Conservation (phyloP, 805 yeast species). For the Clavispora fructus region DNA sequence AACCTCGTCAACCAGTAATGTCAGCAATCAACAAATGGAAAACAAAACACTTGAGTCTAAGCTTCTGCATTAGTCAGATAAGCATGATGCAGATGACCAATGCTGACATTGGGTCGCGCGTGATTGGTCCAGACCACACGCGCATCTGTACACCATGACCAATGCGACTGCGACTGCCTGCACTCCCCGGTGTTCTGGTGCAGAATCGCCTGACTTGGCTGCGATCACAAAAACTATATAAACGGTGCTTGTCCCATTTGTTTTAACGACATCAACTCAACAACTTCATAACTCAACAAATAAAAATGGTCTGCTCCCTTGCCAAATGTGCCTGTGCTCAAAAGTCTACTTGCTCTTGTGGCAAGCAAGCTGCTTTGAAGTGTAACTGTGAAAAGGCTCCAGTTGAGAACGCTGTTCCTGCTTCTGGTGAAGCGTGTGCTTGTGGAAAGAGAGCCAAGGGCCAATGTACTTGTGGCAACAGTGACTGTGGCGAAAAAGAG, state of each 20-base stretch:
- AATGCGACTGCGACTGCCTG: not conserved
- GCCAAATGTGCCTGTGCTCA: slow-evolving; percentile 53
- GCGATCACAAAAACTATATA: not conserved
- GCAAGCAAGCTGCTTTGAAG: slow-evolving; percentile 52
- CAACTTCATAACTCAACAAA: not conserved
- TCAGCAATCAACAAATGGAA: too few species aligned
- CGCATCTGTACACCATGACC: slow-evolving; percentile 1
- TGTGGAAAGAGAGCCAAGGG: slow-evolving; percentile 54
- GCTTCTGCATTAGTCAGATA: not conserved
- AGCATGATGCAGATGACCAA: not conserved
- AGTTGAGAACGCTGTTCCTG: slow-evolving; percentile 44
- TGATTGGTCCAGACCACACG: not conserved
- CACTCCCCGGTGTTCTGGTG: not conserved
- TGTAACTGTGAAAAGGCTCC: slow-evolving; percentile 52
- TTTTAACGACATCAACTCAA: not conserved
- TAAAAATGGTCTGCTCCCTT: slow-evolving; percentile 24
- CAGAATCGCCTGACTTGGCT: not conserved
- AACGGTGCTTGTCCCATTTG: not conserved
- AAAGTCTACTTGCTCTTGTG: slow-evolving; percentile 62
- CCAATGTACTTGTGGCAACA: slow-evolving; percentile 52
- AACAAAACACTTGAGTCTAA: not conserved
- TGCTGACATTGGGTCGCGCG: not conserved
- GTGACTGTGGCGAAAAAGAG: slow-evolving; percentile 39
- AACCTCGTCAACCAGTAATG: too few species aligned
- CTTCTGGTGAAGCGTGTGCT: slow-evolving; percentile 44